phyloP scores from a whole-genome alignment of 148 eudicot species.

The Pharnaceum exiguum region DNA sequence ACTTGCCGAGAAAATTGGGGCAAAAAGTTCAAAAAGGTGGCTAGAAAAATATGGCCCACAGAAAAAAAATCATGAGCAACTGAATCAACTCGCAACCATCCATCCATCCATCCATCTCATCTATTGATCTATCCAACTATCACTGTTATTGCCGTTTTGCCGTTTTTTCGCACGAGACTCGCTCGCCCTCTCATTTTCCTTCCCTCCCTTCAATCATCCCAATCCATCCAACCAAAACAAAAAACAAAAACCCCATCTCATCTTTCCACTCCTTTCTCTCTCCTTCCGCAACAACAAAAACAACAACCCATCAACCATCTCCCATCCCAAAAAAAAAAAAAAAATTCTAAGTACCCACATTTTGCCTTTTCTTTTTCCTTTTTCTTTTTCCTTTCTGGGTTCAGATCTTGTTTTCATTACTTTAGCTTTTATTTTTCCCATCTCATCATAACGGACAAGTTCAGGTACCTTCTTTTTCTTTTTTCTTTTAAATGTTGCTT shows the following conservation, averaged over 20 bases:
- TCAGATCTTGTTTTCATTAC: neutral
- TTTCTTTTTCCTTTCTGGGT: neutral
- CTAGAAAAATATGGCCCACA: no score
- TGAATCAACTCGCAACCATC: no score
- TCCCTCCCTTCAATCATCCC: constrained; percentile 3
- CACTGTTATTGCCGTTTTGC: neutral
- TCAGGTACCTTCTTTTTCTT: constrained; percentile 9
- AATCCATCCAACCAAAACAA: neutral
- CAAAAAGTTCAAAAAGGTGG: no score
- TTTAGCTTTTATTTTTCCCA: neutral
- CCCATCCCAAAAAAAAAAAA: neutral
- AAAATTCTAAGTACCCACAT: no score
- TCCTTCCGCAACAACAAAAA: neutral
- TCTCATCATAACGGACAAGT: constrained; percentile 11
- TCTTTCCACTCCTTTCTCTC: neutral
- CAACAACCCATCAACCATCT: neutral
- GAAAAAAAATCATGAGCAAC: no score
- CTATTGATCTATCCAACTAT: no score
- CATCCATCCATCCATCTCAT: no score
- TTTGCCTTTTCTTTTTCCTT: neutral
- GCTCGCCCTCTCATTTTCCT: neutral
- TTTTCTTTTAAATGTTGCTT: neutral
- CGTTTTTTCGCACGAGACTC: constrained; percentile 2
- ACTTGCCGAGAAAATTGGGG: no score
- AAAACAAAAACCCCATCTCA: no score